phyloP scores from a whole-genome alignment of 768 basidiomycete genomes.

The Mycena epipterygia region DNA sequence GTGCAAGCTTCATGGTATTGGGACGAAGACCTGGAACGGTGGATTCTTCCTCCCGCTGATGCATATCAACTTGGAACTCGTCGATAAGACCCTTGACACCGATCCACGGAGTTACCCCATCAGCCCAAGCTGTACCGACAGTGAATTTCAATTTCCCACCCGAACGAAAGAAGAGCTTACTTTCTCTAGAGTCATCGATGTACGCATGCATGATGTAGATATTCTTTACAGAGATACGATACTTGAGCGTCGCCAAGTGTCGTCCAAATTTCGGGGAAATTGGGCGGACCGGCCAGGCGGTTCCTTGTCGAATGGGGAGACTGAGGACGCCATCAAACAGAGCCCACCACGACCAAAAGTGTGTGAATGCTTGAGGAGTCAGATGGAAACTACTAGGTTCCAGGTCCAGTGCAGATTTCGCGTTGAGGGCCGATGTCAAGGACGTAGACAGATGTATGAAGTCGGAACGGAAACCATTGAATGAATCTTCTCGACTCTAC shows the following conservation, averaged over 20 bases:
- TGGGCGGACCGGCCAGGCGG: conserved; percentile 77
- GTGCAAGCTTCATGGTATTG: conserved; percentile 69
- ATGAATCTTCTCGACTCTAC: conserved; percentile 77
- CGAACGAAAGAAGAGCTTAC: conserved; percentile 45
- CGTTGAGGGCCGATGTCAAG: conserved; percentile 73
- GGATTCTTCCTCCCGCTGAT: conserved; percentile 90
- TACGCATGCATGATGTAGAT: conserved; percentile 91
- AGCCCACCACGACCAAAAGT: conserved; percentile 94
- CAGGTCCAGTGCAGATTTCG: conserved; percentile 40
- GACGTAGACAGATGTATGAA: conserved; percentile 95
- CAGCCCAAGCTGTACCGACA: conserved; percentile 71
- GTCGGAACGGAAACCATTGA: conserved; percentile 90
- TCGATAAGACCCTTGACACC: conserved; percentile 89
- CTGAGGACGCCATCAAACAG: conserved; percentile 85
- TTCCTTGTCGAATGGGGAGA: conserved; percentile 91
- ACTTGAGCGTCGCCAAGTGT: conserved; percentile 93
- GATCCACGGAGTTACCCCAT: conserved; percentile 83
- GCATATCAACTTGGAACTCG: conserved; percentile 89
- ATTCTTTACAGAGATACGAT: conserved; percentile 82
- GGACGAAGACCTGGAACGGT: conserved; percentile 68
- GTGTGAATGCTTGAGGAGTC: conserved; percentile 85
- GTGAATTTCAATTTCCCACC: conserved; percentile 17
- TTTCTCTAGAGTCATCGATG: conserved; percentile 81
- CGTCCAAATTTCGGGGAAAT: conserved; percentile 90
- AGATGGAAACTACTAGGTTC: conserved; percentile 84